A percentile compares a stretch with the other conserved stretches of the same genome.
These are phyloP conservation scores for Sporothrix brasiliensis DNA, from an alignment of 2,329 filamentous ascomycete genomes.

Conservation along the genomic window DNA sequence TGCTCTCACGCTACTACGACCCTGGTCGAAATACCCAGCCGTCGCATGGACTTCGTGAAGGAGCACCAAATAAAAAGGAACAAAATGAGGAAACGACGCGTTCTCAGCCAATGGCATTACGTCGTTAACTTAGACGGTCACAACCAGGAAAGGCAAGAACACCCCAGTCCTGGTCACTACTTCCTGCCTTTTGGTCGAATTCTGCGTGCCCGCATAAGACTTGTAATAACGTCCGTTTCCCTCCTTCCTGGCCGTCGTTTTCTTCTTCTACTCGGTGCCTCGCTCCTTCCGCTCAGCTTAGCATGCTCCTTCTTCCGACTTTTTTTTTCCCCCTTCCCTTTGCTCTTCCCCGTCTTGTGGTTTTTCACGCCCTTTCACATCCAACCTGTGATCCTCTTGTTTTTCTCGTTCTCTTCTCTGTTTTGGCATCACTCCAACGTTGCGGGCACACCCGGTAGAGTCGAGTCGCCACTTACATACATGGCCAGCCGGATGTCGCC, in stretches of 20 bases:
- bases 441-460: neutral
- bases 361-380: conserved; percentile 16
- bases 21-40: conserved; percentile 10
- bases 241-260: conserved; percentile 17
- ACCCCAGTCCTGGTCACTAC: conserved; percentile 9
- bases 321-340: neutral
- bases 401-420: conserved; percentile 6
- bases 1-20: conserved; percentile 5
- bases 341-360: conserved; percentile 6
- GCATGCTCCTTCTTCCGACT: neutral
- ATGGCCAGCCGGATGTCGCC: conserved; percentile 26
- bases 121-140: conserved; percentile 27
- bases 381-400: conserved; percentile 9
- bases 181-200: neutral
- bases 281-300: conserved; percentile 21
- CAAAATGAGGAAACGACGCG: conserved; percentile 27
- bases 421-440: conserved; percentile 1
- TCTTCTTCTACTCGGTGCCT: conserved; percentile 24
- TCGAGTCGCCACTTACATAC: neutral
- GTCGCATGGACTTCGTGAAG: conserved; percentile 11
- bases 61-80: conserved; percentile 3
- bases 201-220: conserved; percentile 5
- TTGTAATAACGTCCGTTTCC: conserved; percentile 1
- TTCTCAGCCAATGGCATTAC: conserved; percentile 23
- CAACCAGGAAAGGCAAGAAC: conserved; percentile 17